Base-by-base conservation (phyloP, 192 early-diverging fungal species). In the Cetraspora pellucida region DNA sequence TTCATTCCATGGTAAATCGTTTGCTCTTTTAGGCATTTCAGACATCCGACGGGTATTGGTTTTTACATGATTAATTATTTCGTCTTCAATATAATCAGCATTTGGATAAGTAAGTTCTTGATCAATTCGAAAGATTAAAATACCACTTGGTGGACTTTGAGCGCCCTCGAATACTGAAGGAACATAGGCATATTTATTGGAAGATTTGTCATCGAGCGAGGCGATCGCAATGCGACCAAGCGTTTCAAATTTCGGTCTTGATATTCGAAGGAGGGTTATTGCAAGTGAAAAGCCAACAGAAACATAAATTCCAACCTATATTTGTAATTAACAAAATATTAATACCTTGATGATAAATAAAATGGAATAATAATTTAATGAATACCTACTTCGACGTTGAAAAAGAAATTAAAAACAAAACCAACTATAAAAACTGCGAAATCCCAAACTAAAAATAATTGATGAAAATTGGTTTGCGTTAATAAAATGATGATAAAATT, bases 251-350 rank as follows among this genome's bases (percentile, higher is more conserved):
- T 83, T 81, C 23, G 94, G 93, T n/a, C 90, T 86, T 44, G 96
- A 93, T 46, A 94, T 79, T 28, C 95, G 88, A 80, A 91, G 85
- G 19, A 98, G 85, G n/a, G 95, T 83, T 31, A 98, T 82, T 1
- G 92, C 76, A 13, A 90, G 84, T 0, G 95, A 90, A 66, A 93
- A 84, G 2, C 77, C 90, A 8, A 95, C 90, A 11, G 93, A 86
- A 8, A 89, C 85, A 76, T 95, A 95, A 74, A 98, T 94, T 69
- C 91, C 93, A 30, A 86, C 90, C 83, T 95, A 93, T 64, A 95
- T 90, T 16, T 31, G 3, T 44, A 17, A 44, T 60, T 7, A 60
- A 60, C 25, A 60, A 11, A n/a, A 31, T 13, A 61, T 28, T 23
- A 13, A 23, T 61, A 21, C 78, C 47, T 78, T 78, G 50, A 79